Evolutionary conservation across 108 stramenopile genomes (phyloP).

Genomic region (Phaeodactylum tricornutum): DNA sequence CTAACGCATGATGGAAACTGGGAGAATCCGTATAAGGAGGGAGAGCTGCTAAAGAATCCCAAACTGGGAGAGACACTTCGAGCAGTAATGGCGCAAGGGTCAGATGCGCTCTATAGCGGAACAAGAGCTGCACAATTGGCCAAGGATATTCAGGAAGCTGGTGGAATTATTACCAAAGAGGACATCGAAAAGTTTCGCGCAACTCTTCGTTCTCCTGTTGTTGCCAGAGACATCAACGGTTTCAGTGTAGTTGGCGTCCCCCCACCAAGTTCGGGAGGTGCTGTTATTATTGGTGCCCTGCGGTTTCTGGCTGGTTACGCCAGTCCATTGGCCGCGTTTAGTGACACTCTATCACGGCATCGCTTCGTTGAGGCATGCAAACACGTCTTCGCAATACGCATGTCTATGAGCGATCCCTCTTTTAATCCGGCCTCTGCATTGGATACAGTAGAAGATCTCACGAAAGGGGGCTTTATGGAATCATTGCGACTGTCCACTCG

Average conservation of each 20-base stretch:
- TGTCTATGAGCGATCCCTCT: constrained; percentile 72
- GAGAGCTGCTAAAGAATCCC: constrained; percentile 47
- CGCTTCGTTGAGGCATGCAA: constrained; percentile 57
- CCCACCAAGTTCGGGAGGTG: constrained; percentile 80
- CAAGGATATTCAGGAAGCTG: constrained; percentile 38
- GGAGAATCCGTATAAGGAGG: constrained; percentile 26
- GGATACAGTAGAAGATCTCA: constrained; percentile 45
- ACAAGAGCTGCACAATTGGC: constrained; percentile 27
- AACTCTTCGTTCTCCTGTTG: constrained; percentile 34
- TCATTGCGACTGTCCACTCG: constrained; percentile 16
- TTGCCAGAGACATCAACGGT: constrained; percentile 32
- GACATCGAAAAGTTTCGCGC: constrained; percentile 54
- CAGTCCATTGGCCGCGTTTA: constrained; percentile 27
- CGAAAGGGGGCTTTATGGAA: constrained; percentile 48
- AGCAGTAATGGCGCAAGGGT: constrained; percentile 40
- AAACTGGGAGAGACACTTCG: constrained; percentile 42
- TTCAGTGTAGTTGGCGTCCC: constrained; percentile 56
- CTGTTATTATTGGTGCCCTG: constrained; percentile 51
- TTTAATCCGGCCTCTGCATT: constrained; percentile 18
- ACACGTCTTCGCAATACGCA: constrained; percentile 78
- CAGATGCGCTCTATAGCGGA: constrained; percentile 49
- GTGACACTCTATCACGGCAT: constrained; percentile 56
- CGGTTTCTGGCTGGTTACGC: constrained; percentile 51
- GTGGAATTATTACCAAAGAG: constrained; percentile 57
- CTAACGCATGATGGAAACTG: constrained; percentile 31